These are phyloP conservation scores for Hanseniaspora taiwanica DNA, from an alignment of 805 yeast genomes.

Conservation along the genomic window DNA sequence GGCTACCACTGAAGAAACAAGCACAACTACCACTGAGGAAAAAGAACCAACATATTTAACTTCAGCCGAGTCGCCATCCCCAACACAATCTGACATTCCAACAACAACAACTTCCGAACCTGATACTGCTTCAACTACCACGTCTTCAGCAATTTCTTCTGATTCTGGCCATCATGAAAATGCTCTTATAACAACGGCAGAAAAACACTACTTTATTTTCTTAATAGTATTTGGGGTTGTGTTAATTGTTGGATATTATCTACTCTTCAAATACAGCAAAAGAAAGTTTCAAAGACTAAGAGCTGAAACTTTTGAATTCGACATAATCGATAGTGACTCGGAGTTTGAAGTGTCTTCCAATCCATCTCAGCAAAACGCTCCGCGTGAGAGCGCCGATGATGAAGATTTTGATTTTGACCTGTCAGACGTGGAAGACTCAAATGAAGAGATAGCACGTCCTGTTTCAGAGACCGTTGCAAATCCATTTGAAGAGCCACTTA, in stretches of 20 bases:
- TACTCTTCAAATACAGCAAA: conserved; percentile 29
- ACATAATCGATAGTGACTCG: conserved; percentile 55
- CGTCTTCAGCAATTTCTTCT: not conserved
- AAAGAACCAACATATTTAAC: no score
- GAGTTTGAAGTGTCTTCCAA: conserved; percentile 9
- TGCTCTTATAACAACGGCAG: conserved; percentile 26
- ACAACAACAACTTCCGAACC: not conserved
- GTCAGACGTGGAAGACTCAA: conserved; percentile 19
- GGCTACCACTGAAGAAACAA: conserved; percentile 24
- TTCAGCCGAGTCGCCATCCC: no score
- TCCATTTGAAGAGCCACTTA: no score
- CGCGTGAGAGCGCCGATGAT: conserved; percentile 8
- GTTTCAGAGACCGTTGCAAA: no score
- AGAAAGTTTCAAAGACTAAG: conserved; percentile 41
- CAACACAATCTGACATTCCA: conserved; percentile 1
- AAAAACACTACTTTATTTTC: conserved; percentile 49
- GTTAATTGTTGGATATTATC: conserved; percentile 30
- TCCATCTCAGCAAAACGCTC: not conserved
- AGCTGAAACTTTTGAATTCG: conserved; percentile 64
- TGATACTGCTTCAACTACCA: not conserved
- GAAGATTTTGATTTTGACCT: conserved; percentile 24
- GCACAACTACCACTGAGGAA: not conserved
- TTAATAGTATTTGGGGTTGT: conserved; percentile 47
- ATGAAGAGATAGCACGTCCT: not conserved
- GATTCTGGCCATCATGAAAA: conserved; percentile 21